Percentiles rank a stretch among this genome's conserved stretches.
Conservation (phyloP, 2,329 filamentous ascomycete genomes). For the Furcasterigmium furcatum region DNA sequence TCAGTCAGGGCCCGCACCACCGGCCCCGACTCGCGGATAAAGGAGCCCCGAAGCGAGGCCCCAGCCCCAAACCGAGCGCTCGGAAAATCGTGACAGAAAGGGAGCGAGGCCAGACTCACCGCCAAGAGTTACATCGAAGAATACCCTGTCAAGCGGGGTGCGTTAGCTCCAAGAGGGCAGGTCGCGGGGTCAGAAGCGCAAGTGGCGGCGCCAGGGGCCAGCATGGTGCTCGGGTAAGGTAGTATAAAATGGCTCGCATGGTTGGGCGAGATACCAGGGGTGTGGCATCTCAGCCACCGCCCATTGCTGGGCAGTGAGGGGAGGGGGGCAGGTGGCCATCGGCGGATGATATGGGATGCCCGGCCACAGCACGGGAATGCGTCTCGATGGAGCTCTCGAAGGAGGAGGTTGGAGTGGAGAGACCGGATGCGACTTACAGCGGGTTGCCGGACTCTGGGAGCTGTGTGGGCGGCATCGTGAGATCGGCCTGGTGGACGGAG, state of each 20-base stretch:
- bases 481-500: neutral
- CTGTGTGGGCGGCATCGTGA: constrained; percentile 39
- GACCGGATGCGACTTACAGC: constrained; percentile 32
- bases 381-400: neutral
- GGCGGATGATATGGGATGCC: constrained; percentile 1
- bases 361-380: neutral
- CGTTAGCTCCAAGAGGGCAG: constrained; percentile 5
- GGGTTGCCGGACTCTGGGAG: constrained; percentile 44
- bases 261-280: neutral
- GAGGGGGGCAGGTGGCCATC: neutral
- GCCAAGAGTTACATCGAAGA: constrained; percentile 78
- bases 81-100: too few species aligned
- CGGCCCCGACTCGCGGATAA: too few species aligned
- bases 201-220: neutral
- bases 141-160: constrained; percentile 42
- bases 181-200: neutral
- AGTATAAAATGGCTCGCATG: neutral
- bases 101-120: too few species aligned
- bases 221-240: neutral
- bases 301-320: neutral
- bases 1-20: neutral
- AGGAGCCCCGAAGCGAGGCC: too few species aligned
- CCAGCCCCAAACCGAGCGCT: neutral
- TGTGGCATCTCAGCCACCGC: neutral
- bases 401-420: neutral